Conservation (phyloP, 2,329 filamentous ascomycete genomes). For the Pseudogymnoascus sp. region DNA sequence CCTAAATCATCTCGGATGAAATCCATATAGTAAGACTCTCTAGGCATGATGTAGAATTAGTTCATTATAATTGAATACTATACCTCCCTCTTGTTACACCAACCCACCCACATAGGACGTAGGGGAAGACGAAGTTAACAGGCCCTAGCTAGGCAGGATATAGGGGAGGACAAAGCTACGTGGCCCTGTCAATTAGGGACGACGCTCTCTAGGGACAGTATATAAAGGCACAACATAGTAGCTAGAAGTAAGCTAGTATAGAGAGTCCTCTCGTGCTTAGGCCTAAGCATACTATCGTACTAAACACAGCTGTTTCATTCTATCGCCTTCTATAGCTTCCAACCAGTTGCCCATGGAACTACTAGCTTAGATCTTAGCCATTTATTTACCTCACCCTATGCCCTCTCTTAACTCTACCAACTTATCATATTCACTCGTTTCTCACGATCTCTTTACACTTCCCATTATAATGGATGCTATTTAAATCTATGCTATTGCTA, state of each 20-base stretch:
- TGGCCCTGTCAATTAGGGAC: not conserved
- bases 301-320: not conserved
- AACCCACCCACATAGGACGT: not conserved
- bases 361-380: not conserved
- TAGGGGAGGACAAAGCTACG: not conserved
- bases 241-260: not conserved
- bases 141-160: no score
- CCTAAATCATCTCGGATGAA: not conserved
- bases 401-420: not conserved
- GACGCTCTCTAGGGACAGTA: not conserved
- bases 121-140: not conserved
- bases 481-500: slow-evolving; percentile 8
- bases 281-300: not conserved
- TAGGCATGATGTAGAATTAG: not conserved
- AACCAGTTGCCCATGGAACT: not conserved
- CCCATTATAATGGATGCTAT: slow-evolving; percentile 1
- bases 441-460: not conserved
- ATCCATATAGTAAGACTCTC: not conserved
- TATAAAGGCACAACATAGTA: not conserved
- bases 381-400: not conserved
- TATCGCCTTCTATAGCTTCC: not conserved
- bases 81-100: not conserved
- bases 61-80: not conserved
- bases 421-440: no score
- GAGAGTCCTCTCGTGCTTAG: not conserved